Evolutionary conservation across 345 rosid species (phyloP).

Genomic region (Acer negundo): DNA sequence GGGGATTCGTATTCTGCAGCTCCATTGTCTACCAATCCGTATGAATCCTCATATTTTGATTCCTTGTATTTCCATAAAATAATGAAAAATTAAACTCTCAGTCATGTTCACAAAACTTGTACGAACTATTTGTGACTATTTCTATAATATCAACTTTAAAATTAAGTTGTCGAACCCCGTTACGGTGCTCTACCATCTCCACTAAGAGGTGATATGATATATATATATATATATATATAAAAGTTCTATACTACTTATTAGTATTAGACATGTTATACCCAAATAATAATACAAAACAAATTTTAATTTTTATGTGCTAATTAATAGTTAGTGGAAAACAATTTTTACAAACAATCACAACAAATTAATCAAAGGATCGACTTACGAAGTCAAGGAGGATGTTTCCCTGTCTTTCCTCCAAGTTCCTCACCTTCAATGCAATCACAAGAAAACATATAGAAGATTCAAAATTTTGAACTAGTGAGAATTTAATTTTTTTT

Average conservation of each 20-base stretch:
- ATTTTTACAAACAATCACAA: background rate
- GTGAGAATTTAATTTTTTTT: no score
- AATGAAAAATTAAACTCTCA: background rate
- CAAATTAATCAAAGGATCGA: background rate
- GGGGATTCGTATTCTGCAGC: slow-evolving; percentile 37
- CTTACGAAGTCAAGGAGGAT: slow-evolving; percentile 44
- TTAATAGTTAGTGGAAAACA: no score
- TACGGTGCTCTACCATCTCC: no score
- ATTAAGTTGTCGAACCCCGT: no score
- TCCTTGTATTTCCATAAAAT: slow-evolving; percentile 29
- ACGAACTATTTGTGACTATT: no score
- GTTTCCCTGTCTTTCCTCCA: slow-evolving; percentile 43
- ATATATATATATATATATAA: no score
- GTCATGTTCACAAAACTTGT: background rate
- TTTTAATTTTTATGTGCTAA: background rate
- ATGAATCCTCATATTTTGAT: slow-evolving; percentile 40
- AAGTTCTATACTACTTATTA: no score
- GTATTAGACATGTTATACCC: no score
- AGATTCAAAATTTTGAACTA: background rate
- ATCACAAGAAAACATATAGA: background rate
- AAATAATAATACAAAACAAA: no score
- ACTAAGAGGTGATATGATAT: no score
- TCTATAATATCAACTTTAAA: no score
- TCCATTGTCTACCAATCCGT: slow-evolving; percentile 42
- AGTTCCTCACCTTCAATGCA: slow-evolving; percentile 37